Base-by-base conservation (phyloP, 2,329 filamentous ascomycete species). In the Botrytis byssoidea region DNA sequence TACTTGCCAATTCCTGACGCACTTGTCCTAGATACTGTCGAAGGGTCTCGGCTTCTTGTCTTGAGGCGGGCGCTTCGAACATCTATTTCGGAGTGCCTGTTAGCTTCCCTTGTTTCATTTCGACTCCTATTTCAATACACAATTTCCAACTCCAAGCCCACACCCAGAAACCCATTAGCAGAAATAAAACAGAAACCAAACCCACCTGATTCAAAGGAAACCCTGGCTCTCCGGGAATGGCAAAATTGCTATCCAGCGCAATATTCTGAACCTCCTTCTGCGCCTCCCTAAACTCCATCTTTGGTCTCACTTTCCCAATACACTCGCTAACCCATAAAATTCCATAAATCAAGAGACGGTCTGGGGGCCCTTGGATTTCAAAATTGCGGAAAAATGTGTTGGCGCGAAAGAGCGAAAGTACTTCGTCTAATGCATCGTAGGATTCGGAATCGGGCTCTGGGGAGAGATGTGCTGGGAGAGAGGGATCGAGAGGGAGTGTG, bases 351-450 rank as follows among this genome's bases (percentile, higher is more conserved):
- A 99, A 88, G 81, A 98, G 90, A 59, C 96, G 89, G 84, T 99
- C 96, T 74, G 96, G 95, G 40, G 94, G 93, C 22, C 96, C 96
- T 85, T 97, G 95, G 86, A 98, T 97, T 87, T 98, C 96, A 81
- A 99, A 99, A 88, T 98, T 99, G 81, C 96, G 93, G 88, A 98
- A 99, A 84, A 99, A 95, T 75, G 95, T 98, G 86, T 99, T 98
- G 80, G 96, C 95, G 77, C 96, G 93, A 88, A 98, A 99, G 68
- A 98, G 89, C 20, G 91, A 88, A 72, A 99, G 88, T 70, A 97
- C 91, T 86, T 99, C 96, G 85, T 99, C 96, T 72, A 98, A 89
- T 76, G 96, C 93, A 85, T 99, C 96, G 87, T 98, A 98, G 81
- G 92, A 95, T 83, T 97, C 94, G 83, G 90, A 91, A 83, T 96